phyloP scores from a whole-genome alignment of 2,329 filamentous ascomycete species.

The Ascochyta viciae-villosae region DNA sequence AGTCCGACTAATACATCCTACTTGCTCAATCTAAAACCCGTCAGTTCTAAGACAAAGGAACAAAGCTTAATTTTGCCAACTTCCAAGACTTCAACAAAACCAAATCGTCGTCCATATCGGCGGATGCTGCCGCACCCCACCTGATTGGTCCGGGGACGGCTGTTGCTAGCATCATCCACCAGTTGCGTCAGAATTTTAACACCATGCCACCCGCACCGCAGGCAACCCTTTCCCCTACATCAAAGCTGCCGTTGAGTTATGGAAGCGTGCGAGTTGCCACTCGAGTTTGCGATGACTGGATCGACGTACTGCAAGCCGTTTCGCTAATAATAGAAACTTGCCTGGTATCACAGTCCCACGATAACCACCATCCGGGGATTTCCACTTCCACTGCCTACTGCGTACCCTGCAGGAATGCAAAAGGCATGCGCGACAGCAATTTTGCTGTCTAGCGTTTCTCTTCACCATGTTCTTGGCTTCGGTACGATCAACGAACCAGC shows the following conservation, averaged over 20 bases:
- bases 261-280: slow-evolving; percentile 9
- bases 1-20: not conserved
- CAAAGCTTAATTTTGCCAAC: not conserved
- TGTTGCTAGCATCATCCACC: slow-evolving; percentile 8
- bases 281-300: slow-evolving; percentile 2
- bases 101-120: slow-evolving; percentile 6
- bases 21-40: not conserved
- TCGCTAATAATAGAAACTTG: slow-evolving; percentile 4
- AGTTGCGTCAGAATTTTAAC: slow-evolving; percentile 17
- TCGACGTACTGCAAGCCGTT: slow-evolving; percentile 15
- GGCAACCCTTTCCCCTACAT: not conserved
- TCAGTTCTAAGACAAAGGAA: no score
- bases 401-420: slow-evolving; percentile 11
- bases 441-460: slow-evolving; percentile 1
- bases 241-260: slow-evolving; percentile 2
- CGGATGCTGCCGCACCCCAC: slow-evolving; percentile 1
- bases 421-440: slow-evolving; percentile 9
- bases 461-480: slow-evolving; percentile 12
- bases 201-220: not conserved
- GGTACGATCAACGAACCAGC: slow-evolving; percentile 34
- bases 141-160: slow-evolving; percentile 4
- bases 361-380: not conserved
- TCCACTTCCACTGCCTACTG: not conserved
- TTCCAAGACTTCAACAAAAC: not conserved
- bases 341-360: slow-evolving; percentile 1